Conservation (phyloP, 1,139 yeast species). For the Arxiozyma heterogenica region DNA sequence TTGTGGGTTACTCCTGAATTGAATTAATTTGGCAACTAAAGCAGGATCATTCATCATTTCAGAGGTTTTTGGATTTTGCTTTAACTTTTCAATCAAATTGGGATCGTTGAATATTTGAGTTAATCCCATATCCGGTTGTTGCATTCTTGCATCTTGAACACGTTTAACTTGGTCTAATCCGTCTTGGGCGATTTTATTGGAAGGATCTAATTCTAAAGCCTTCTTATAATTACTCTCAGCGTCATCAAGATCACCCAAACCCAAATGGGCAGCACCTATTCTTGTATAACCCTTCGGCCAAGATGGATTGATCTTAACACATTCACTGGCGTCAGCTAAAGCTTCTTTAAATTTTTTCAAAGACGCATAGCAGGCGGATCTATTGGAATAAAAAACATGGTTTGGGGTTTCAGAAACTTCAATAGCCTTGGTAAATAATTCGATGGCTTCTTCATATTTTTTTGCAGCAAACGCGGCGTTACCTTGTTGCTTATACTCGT, state of each 20-base stretch:
- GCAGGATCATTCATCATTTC: conserved; percentile 82
- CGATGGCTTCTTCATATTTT: conserved; percentile 73
- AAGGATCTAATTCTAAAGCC: conserved; percentile 74
- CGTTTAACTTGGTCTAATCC: conserved; percentile 61
- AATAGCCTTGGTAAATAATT: conserved; percentile 75
- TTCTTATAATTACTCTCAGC: conserved; percentile 64
- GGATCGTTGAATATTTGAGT: conserved; percentile 78
- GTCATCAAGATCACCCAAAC: conserved; percentile 66
- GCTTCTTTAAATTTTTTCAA: conserved; percentile 66
- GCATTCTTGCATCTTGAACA: conserved; percentile 25
- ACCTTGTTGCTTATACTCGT: conserved; percentile 73
- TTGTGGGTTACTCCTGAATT: conserved; percentile 65
- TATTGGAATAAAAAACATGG: conserved; percentile 84
- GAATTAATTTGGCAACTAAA: conserved; percentile 61
- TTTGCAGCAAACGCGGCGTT: conserved; percentile 87
- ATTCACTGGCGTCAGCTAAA: conserved; percentile 71
- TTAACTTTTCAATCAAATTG: conserved; percentile 61
- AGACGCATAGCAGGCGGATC: conserved; percentile 90
- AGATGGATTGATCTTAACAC: conserved; percentile 64
- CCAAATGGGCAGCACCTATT: conserved; percentile 87
- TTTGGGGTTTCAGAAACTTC: conserved; percentile 73
- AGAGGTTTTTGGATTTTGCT: conserved; percentile 77
- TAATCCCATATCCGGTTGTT: conserved; percentile 63
- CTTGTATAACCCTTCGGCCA: conserved; percentile 97
- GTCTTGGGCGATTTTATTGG: conserved; percentile 77